Evolutionary conservation across 1,139 yeast genomes (phyloP), one percentile per base, ranked within the genome.

Genomic region (Taphrina communis): DNA sequence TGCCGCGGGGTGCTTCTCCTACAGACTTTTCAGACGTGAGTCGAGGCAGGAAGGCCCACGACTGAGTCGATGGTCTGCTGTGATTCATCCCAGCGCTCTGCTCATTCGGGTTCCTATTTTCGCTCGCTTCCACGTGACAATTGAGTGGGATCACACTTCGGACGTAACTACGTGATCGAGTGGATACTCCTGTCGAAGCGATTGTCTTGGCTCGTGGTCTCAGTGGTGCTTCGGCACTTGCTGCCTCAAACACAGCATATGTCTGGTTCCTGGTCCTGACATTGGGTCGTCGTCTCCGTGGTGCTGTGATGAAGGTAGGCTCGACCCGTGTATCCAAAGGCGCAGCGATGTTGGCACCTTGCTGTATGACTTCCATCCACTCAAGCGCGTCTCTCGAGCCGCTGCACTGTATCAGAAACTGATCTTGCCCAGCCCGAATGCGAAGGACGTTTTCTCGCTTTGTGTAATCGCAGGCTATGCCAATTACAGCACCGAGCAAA

Each of bases 401-500:
- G 42, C 79, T 78, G 73, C 87, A 87, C 63, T 83, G 82, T 9
- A 89, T 73, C 68, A 89, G 77, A 66, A 88, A 80, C 76, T 89
- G 95, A 76, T 87, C 90, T 60, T 84, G 84, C 76, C 89, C 94
- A 14, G 85, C 82, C 38, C 94, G 82, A 21, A 89, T 75, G 58
- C 95, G 79, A 59, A 89, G 77, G 0, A 85, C 88, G 75, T 84
- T 82, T 19, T 82, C 80, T 65, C 82, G 81, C 76, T 89, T 89
- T 69, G 80, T 82, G 77, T 89, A 89, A 76, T 89, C 95, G 6
- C 83, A 78, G 0, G 94, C 94, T 25, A 87, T 79, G 0, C 95
- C 95, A 25, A 25, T 53, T 9, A 63, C 67, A 5, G 67, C 61
- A 11, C 67, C 67, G 9, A 56, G 61, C 41, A 63, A 48, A 12